Percentiles rank a stretch among this genome's conserved stretches.
Conservation (phyloP, 176 grass and related monocot species). For the Dendrocalamus sinicus region DNA sequence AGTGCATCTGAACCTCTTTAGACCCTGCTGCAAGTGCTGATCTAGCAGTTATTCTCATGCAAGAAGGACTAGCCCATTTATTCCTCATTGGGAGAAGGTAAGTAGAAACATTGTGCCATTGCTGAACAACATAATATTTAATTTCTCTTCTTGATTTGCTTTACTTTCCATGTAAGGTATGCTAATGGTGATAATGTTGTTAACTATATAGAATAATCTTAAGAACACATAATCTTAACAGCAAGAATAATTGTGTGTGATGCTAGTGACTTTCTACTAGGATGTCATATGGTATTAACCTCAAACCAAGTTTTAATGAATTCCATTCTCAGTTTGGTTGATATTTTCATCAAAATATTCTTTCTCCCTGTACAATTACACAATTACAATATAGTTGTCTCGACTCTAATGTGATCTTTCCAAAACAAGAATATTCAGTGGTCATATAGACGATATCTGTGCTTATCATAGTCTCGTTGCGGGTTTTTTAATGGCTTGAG, state of each 20-base stretch:
- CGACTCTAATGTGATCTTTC: not conserved
- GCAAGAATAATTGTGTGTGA: not conserved
- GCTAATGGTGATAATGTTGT: conserved; percentile 2
- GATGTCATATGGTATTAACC: not conserved
- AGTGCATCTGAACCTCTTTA: conserved; percentile 47
- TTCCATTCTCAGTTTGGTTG: not conserved
- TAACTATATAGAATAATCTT: not conserved
- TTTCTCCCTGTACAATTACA: not conserved
- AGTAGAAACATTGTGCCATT: conserved; percentile 18
- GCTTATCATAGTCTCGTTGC: not conserved
- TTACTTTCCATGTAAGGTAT: conserved; percentile 9
- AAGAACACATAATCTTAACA: not conserved
- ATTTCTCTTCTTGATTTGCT: conserved; percentile 21
- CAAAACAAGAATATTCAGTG: not conserved
- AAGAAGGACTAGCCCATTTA: conserved; percentile 95
- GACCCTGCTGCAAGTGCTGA: conserved; percentile 98
- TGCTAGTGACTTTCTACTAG: not conserved
- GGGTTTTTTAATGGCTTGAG: conserved; percentile 21
- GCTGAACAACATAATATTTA: conserved; percentile 22
- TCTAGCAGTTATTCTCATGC: conserved; percentile 97
- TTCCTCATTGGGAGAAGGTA: conserved; percentile 92
- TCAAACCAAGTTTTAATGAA: conserved; percentile 1
- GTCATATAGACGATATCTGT: conserved; percentile 15
- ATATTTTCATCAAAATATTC: conserved; percentile 27
- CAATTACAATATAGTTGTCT: not conserved